Evolutionary conservation across 495 filamentous ascomycete species (phyloP).

Genomic region (Geoglossum glabrum): DNA sequence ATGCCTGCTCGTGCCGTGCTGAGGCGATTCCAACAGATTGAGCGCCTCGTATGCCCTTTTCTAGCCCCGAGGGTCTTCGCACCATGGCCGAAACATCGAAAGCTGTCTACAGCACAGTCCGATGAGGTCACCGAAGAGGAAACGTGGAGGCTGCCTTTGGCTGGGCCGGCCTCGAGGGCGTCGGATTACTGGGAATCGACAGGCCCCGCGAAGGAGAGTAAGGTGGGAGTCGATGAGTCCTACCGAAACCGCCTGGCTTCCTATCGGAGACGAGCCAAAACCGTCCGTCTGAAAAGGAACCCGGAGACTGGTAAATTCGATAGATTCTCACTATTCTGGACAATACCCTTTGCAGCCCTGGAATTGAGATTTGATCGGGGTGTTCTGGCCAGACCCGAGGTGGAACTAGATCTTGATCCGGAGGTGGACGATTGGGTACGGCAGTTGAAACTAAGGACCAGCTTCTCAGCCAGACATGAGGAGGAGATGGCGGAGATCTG

Average conservation of each 20-base stretch:
- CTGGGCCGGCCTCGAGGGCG: neutral
- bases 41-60: conserved; percentile 13
- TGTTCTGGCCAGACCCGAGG: neutral
- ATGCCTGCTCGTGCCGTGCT: neutral
- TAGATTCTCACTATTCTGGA: neutral
- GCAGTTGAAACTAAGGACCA: neutral
- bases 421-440: neutral
- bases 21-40: neutral
- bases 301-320: conserved; percentile 10
- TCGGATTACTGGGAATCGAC: neutral
- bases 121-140: no score
- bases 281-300: neutral
- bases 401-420: neutral
- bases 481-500: conserved; percentile 23
- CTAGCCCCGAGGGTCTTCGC: conserved; percentile 14
- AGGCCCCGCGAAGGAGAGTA: neutral
- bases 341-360: neutral
- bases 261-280: neutral
- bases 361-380: neutral
- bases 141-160: neutral
- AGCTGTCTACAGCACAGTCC: neutral
- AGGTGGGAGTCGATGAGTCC: neutral
- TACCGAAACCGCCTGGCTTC: neutral
- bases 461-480: neutral
- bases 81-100: conserved; percentile 5